Evolutionary conservation across 768 basidiomycete species (phyloP), one percentile per base, ranked within the genome.

Genomic region (Leccinum incarnatum): DNA sequence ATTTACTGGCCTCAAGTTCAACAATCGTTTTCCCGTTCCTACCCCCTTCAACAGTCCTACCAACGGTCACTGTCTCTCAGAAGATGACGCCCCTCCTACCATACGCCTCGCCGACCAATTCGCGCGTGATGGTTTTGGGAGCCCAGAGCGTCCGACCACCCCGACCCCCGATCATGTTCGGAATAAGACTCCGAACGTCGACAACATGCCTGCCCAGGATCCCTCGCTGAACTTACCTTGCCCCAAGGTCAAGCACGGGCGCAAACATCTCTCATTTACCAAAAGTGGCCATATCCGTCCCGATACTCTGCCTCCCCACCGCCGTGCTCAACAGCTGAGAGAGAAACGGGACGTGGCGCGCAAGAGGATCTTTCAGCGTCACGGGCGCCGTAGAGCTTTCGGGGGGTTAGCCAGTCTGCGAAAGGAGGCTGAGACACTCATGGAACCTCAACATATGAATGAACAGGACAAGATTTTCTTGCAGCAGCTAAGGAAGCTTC

Each of bases 391-490:
- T 15, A 25, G 42, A 7, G 54, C 54, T 6, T 46, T 51, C 63
- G 19, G 42, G 2, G n/a, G 25, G 1, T 4, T 72, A n/a, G 5
- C 4, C 0, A 11, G 14, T 21, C 58, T 72, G 3, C 55, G 40
- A 0, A 37, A 2, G 11, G 49, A 69, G 15, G 69, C 69, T 6
- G 53, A 67, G 47, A 1, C 10, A 49, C 21, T 67, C 10, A 73
- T 71, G 67, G 29, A 15, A 5, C 51, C 59, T 2, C 54, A 36
- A 4, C 19, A 36, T 14, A 66, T 71, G 67, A 29, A 49, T 19
- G 15, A 21, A 6, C 58, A 68, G 27, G 72, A 74, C 34, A 51
- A 11, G 12, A 62, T 73, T 19, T 71, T 74, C 46, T 37, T 71
- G 55, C 12, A 59, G 50, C 71, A 73, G 17, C 56, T 74, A 0